Conservation (phyloP, 2,329 filamentous ascomycete species). For the Colletotrichum sp. region DNA sequence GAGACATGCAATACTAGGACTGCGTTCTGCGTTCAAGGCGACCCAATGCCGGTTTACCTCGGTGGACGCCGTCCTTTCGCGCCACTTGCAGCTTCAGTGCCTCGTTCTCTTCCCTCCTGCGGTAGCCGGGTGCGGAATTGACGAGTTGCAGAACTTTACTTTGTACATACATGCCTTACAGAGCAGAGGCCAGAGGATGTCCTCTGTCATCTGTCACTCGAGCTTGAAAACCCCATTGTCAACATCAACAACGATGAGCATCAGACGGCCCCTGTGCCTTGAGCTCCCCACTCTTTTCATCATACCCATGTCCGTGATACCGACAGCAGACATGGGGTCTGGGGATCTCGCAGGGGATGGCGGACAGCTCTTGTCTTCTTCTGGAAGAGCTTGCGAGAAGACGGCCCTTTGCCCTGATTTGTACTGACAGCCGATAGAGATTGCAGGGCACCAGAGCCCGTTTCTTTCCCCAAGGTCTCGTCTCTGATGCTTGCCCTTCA, state of each 20-base stretch:
- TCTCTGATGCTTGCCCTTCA: neutral
- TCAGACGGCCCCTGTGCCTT: neutral
- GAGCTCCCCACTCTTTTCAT: slow-evolving; percentile 1
- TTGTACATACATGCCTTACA: neutral
- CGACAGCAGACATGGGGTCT: slow-evolving; percentile 3
- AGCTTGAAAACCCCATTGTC: neutral
- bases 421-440: slow-evolving; percentile 1
- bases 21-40: neutral
- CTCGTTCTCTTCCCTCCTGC: neutral
- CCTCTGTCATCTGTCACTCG: neutral
- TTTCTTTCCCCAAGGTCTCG: slow-evolving; percentile 1
- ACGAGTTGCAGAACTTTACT: neutral
- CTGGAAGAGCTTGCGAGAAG: slow-evolving; percentile 24
- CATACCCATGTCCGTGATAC: slow-evolving; percentile 1
- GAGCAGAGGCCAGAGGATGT: neutral
- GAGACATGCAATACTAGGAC: neutral
- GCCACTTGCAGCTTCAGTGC: neutral
- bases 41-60: neutral
- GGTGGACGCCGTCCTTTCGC: neutral
- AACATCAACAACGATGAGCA: neutral
- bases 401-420: slow-evolving; percentile 8
- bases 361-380: slow-evolving; percentile 12
- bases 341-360: slow-evolving; percentile 13
- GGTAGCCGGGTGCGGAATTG: neutral
- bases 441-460: slow-evolving; percentile 1